Conservation (phyloP, 129 eudicot species). For the Centaurea solstitialis region DNA sequence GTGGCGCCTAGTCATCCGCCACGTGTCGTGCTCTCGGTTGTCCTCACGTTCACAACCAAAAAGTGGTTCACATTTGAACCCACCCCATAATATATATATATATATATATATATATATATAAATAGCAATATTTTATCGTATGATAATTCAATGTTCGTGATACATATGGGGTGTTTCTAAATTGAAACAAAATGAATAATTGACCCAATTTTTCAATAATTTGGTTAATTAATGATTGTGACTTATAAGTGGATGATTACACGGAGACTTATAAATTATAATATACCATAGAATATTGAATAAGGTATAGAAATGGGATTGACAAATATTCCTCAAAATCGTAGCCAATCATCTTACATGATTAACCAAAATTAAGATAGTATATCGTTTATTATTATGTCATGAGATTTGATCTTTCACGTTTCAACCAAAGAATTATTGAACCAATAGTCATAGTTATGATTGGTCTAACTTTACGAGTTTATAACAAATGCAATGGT, state of each 20-base stretch:
- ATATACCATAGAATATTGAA: conserved; percentile 1
- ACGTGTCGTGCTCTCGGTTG: too few species aligned
- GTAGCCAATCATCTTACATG: conserved; percentile 18
- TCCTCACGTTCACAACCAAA: too few species aligned
- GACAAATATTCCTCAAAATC: not conserved
- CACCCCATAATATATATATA: too few species aligned
- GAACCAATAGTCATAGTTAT: too few species aligned
- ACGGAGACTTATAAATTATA: not conserved
- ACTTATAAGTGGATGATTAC: not conserved
- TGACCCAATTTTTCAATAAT: conserved; percentile 12
- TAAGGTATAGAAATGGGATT: conserved; percentile 7
- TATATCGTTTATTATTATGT: not conserved
- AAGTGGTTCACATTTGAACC: too few species aligned
- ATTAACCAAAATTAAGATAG: not conserved
- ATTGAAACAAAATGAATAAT: not conserved
- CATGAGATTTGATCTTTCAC: not conserved
- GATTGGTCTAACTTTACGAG: too few species aligned
- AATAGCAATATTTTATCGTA: too few species aligned
- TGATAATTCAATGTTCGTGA: conserved; percentile 1
- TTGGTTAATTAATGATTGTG: conserved; percentile 4
- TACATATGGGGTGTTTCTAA: conserved; percentile 8
- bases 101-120: too few species aligned
- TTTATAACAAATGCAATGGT: too few species aligned
- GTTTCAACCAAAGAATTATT: too few species aligned
- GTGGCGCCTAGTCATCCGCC: too few species aligned